These are phyloP conservation scores for Tothia fuscella DNA, from an alignment of 2,329 filamentous ascomycete genomes.

Conservation along the genomic window DNA sequence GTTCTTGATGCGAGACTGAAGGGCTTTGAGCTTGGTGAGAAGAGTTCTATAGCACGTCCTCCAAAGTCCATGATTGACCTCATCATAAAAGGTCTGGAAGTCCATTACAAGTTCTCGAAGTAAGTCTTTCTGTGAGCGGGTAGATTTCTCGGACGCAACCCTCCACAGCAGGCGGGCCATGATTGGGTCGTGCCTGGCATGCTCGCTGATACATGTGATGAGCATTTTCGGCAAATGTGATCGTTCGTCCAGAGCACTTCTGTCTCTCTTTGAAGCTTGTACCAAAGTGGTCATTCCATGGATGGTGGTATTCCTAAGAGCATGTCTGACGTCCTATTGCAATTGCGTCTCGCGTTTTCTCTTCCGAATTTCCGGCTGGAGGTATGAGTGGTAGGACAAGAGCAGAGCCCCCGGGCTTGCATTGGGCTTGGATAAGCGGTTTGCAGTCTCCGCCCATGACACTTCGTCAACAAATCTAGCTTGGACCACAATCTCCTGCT, in stretches of 20 bases:
- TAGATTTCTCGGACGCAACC: neutral
- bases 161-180: neutral
- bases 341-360: neutral
- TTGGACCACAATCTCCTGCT: too few relatives aligned
- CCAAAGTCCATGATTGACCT: too few relatives aligned
- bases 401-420: too few relatives aligned
- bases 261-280: neutral
- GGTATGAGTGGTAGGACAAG: too few relatives aligned
- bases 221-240: neutral
- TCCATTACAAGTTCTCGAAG: neutral
- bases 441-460: too few relatives aligned
- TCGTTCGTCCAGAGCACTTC: neutral
- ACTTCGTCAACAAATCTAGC: too few relatives aligned
- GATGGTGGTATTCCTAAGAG: neutral
- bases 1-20: neutral
- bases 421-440: too few relatives aligned
- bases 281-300: neutral
- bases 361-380: too few relatives aligned
- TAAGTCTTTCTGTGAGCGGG: neutral
- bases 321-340: neutral
- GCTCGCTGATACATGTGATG: neutral
- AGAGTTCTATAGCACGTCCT: neutral
- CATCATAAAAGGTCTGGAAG: constrained; percentile 1
- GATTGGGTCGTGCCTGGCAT: neutral
- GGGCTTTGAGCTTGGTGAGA: neutral